phyloP scores from a whole-genome alignment of 495 filamentous ascomycete genomes.

The Stereocaulon alpinum region DNA sequence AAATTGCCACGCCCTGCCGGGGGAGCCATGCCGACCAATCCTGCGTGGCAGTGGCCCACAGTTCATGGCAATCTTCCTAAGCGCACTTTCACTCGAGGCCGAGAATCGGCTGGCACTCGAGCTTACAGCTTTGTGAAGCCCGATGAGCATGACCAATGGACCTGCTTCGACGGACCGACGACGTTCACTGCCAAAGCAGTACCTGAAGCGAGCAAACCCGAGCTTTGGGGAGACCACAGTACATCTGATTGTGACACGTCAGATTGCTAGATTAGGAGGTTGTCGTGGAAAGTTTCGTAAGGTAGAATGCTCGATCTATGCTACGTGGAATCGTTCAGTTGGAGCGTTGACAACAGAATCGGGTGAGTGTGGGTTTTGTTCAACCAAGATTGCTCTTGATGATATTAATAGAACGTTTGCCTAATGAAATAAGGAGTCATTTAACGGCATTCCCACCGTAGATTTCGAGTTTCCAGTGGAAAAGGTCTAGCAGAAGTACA shows the following conservation, averaged over 20 bases:
- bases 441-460: too few relatives aligned
- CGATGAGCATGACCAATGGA: not conserved
- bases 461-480: too few relatives aligned
- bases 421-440: not conserved
- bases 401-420: not conserved
- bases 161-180: not conserved
- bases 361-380: too few relatives aligned
- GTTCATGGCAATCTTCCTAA: not conserved
- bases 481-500: too few relatives aligned
- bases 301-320: not conserved
- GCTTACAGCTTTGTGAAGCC: not conserved
- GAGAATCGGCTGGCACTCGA: not conserved
- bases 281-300: not conserved
- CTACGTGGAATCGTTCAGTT: not conserved
- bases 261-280: not conserved
- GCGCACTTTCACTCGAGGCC: not conserved
- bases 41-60: not conserved
- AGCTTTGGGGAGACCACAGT: not conserved
- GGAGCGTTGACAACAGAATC: not conserved
- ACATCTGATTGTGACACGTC: not conserved
- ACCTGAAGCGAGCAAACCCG: not conserved
- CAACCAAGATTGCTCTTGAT: not conserved
- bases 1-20: not conserved
- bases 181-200: not conserved
- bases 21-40: not conserved